Evolutionary conservation across 2,329 filamentous ascomycete genomes (phyloP).

Genomic region (Alternaria sp.): DNA sequence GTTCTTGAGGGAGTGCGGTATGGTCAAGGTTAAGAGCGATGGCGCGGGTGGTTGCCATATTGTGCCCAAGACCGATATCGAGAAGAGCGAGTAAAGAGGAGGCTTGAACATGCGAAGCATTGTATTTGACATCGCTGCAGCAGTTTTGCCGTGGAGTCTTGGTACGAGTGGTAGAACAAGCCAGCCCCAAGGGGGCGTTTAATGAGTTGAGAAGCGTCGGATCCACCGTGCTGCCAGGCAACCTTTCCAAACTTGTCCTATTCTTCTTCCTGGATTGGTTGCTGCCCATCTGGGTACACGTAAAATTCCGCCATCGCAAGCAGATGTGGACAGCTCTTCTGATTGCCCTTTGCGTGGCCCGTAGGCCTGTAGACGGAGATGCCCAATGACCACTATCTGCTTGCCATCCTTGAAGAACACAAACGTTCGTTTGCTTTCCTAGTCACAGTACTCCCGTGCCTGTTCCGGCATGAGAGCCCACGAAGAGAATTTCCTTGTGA

Average conservation of each 20-base stretch:
- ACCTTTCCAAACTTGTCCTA: background rate
- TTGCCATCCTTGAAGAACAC: background rate
- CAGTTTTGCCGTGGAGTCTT: background rate
- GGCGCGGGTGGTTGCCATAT: slow-evolving; percentile 23
- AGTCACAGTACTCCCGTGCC: background rate
- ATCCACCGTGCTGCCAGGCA: background rate
- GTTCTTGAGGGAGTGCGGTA: slow-evolving; percentile 26
- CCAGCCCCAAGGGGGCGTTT: background rate
- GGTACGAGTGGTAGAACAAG: background rate
- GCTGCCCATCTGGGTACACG: background rate
- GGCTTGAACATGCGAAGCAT: background rate
- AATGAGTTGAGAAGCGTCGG: background rate
- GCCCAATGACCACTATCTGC: background rate
- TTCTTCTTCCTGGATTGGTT: background rate
- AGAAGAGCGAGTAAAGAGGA: slow-evolving; percentile 6
- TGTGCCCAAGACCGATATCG: slow-evolving; percentile 19
- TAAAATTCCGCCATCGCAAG: background rate
- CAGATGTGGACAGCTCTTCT: background rate
- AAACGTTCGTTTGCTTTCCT: background rate
- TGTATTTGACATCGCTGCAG: background rate
- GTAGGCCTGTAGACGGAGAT: too few relatives aligned
- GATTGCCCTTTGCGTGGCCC: too few relatives aligned
- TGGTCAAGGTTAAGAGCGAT: slow-evolving; percentile 25
- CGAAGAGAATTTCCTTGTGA: too few relatives aligned
- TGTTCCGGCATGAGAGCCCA: background rate